Conservation (phyloP, 2,329 filamentous ascomycete species). For the Aspergillus sp. region DNA sequence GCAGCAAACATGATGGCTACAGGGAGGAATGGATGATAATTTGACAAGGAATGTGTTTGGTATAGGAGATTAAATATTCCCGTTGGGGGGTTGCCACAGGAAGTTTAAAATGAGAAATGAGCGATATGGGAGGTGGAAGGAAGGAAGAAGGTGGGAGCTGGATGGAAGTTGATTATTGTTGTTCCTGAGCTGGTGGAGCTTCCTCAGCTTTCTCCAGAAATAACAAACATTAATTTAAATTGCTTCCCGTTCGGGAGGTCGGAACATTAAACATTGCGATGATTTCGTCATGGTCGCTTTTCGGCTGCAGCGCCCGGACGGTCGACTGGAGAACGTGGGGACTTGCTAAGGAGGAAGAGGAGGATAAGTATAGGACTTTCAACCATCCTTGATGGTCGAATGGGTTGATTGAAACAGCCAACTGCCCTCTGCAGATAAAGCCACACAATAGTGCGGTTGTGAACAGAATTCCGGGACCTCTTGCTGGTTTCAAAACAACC, state of each 20-base stretch:
- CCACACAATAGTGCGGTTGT: too few species aligned
- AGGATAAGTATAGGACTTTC: too few species aligned
- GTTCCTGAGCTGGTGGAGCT: constrained; percentile 6
- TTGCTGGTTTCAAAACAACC: neutral
- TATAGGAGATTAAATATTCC: neutral
- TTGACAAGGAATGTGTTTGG: neutral
- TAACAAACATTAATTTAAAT: neutral
- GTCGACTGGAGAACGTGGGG: constrained; percentile 3
- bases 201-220: constrained; percentile 3
- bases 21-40: constrained; percentile 1
- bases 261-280: constrained; percentile 1
- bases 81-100: neutral
- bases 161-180: neutral
- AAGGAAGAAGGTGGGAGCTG: neutral
- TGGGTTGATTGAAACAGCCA: too few species aligned
- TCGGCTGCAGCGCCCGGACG: constrained; percentile 11
- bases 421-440: too few species aligned
- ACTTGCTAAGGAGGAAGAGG: neutral
- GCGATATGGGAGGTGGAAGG: neutral
- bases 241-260: neutral
- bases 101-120: neutral
- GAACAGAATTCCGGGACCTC: too few species aligned
- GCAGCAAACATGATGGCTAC: constrained; percentile 38
- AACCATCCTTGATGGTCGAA: too few species aligned
- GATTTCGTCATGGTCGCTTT: constrained; percentile 12